Base-by-base conservation (phyloP, 129 eudicot species). In the Lactuca sativa region DNA sequence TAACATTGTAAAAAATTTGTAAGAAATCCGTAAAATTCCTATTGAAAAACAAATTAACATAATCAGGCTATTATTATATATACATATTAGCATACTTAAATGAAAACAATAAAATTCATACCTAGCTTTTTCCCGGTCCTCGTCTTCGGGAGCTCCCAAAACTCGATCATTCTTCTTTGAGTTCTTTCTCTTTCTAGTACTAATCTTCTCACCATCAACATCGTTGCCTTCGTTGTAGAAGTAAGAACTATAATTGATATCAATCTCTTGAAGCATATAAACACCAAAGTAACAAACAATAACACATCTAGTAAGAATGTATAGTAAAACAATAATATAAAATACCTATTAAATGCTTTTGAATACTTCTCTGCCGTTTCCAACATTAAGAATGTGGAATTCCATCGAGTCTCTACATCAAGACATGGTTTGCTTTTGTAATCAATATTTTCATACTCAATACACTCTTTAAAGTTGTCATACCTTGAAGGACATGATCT, bases 361-460 rank as follows among this genome's bases (percentile, higher is more conserved):
- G 21, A 21, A 21, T 21, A 21, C 21, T 21, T 21, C 21, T 21
- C 21, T 21, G 1, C 21, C 21, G 21, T 21, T 21, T 21, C 21
- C 21, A 21, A 21, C 21, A 21, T 21, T 21, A 21, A 21, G 21
- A 21, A 21, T 21, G 1, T 21, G 21, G 21, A 21, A 21, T 21
- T 21, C 1, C 21, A 21, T 21, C 21, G 21, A 21, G 21, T 0
- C n/a, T 53, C 51, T 2, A 53, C 18, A 53, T 17, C 67, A 62
- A 38, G 54, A 62, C 54, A 17, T 15, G 67, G 53, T 17, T 62
- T 62, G 6, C 51, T 62, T 9, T 62, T 62, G 21, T 16, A 16
- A 32, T 32, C 41, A 30, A 59, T 32, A 2, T 59, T 32, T 59
- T 59, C 18, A 9, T 11, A 9, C 64, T 33, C 44, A 9, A 59